Percentiles rank a stretch among this genome's conserved stretches.
phyloP scores from a whole-genome alignment of 2,329 filamentous ascomycete species.

The Aureobasidium zeae region DNA sequence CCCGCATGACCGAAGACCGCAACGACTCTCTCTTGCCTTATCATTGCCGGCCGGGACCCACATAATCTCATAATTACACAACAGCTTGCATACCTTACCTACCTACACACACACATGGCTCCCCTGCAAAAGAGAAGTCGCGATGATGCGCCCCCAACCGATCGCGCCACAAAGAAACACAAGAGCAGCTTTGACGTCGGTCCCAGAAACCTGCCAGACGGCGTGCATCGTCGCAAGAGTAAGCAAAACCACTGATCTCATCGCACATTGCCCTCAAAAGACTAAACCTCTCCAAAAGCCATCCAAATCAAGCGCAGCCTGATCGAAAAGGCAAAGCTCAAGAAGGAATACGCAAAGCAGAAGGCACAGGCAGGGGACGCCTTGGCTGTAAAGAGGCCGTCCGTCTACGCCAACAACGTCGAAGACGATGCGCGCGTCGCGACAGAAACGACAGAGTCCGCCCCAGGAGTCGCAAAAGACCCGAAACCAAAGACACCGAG shows the following conservation, averaged over 20 bases:
- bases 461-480: background rate
- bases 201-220: conserved; percentile 83
- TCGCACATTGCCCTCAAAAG: background rate
- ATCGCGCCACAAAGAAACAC: conserved; percentile 38
- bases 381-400: conserved; percentile 19
- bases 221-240: conserved; percentile 76
- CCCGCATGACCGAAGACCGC: no score
- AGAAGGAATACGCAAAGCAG: conserved; percentile 84
- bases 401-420: conserved; percentile 22
- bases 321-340: conserved; percentile 87
- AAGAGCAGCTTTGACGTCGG: conserved; percentile 76
- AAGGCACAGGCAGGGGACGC: conserved; percentile 49
- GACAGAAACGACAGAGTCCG: no score
- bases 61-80: no score
- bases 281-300: conserved; percentile 41
- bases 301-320: conserved; percentile 82
- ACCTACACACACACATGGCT: no score
- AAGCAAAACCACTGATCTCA: conserved; percentile 9
- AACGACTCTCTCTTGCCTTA: no score
- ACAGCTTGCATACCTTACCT: no score
- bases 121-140: no score
- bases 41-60: no score
- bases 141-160: conserved; percentile 18
- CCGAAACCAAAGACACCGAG: background rate
- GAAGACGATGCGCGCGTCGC: background rate